Evolutionary conservation across 352 stramenopile species (phyloP), one percentile per base, ranked within the genome.

Genomic region (Stramenopiles sp.): DNA sequence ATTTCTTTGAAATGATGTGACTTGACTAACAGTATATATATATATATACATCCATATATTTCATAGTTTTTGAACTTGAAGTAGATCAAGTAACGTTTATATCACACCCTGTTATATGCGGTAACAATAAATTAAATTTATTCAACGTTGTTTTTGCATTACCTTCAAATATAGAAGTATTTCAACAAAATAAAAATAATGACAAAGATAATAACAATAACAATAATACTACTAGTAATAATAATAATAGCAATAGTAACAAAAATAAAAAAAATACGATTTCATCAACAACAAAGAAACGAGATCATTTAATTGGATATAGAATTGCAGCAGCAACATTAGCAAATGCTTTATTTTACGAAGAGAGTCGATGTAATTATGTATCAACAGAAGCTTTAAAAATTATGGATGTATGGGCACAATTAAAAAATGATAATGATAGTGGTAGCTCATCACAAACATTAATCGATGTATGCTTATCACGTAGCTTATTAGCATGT

Each of bases 21-120:
- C 38, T 53, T 53, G 13, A 4, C 13, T 13, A 53, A 4, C 38
- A 53, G 13, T 13, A 13, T 53, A 13, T 53, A 4, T 53, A 53
- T 13, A 13, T 13, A 53, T 13, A 13, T 53, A 4, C 13, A 53
- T 13, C 4, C 4, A 53, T 53, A 13, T 13, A 53, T 13, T 53
- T 53, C 13, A 13, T 13, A 53, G 38, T 86, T 78, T 93, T 94
- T 81, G 88, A 94, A 84, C 87, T 94, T 32, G 87, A 91, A 29
- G 89, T 94, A 79, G 89, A 94, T 81, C 86, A 90, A 79, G 81
- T 94, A 79, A 88, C 87, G 77, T 94, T 94, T 82, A 86, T 94
- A 69, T 92, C 87, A 78, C 87, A 93, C 81, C 89, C 89, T 0
- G 89, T 94, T 81, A 7, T 78, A 13, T 78, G 33, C 13, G 32